Base-by-base conservation (phyloP, 2,329 filamentous ascomycete species). In the Truncatella angustata region DNA sequence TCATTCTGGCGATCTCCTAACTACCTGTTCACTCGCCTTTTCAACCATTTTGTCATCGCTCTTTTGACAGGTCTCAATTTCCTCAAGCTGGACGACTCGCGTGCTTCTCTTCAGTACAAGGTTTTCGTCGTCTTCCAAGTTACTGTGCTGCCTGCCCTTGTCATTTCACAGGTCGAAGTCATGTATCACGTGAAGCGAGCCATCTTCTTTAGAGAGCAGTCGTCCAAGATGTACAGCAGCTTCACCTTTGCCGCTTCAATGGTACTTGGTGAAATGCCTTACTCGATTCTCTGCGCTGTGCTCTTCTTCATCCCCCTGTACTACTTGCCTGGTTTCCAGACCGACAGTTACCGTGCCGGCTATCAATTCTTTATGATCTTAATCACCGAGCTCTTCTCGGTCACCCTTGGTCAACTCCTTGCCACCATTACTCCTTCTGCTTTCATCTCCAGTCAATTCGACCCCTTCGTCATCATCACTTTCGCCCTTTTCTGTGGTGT, bases 41-140 rank as follows among this genome's bases (percentile, higher is more conserved):
- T 93, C 76, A 92, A 88, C 65, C 91, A 96, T 66, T 75, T 93
- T 54, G 81, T 85, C 55, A 88, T 96, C 58, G 86, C 88, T 1
- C 64, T 96, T 12, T 73, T 95, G 51, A 90, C 87, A 0, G 91
- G 91, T 60, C 78, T 96, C 11, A 87, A 87, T 30, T 96, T 88
- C 68, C 75, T 95, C 44, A 81, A 90, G 55, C 81, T 96, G 7
- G 85, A 93, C 64, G 72, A 91, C 62, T 91, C 87, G 2, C 82
- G 87, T 9, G 74, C 86, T 1, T 89, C 87, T 1, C 78, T 96
- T 4, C 91, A 96, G 69, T 89, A 94, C 74, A 86, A 87, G 54
- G 81, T 96, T 56, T 96, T 96, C 70, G 84, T 93, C 69, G 89
- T 94, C 68, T 96, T 96, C 81, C 90, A 95, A 67, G 84, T 91